These are phyloP conservation scores for Candida ascalaphidarum DNA, from an alignment of 805 yeast genomes.

Conservation along the genomic window DNA sequence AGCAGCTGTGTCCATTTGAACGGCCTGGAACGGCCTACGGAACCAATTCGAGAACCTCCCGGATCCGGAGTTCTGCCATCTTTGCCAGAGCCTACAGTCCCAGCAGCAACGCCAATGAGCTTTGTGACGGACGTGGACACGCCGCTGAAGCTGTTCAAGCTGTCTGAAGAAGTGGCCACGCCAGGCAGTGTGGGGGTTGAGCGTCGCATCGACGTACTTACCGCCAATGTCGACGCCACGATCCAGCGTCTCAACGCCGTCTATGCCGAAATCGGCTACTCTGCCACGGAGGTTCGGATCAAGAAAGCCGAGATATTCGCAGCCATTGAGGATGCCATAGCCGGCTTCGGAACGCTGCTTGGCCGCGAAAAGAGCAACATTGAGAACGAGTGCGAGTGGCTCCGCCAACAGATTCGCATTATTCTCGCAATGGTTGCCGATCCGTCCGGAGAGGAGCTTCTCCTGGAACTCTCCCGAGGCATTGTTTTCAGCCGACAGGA, in stretches of 20 bases:
- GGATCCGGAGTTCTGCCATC: no score
- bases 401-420: slow-evolving; percentile 32
- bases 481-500: slow-evolving; percentile 19
- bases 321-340: slow-evolving; percentile 40
- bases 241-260: slow-evolving; percentile 35
- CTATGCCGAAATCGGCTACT: slow-evolving; percentile 48
- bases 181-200: no score
- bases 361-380: slow-evolving; percentile 24
- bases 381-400: slow-evolving; percentile 37
- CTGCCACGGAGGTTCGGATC: slow-evolving; percentile 37
- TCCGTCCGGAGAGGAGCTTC: slow-evolving; percentile 16
- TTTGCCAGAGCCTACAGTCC: no score
- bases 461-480: slow-evolving; percentile 17
- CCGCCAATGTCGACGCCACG: slow-evolving; percentile 26
- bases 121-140: no score
- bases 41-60: no score
- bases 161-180: no score
- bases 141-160: no score
- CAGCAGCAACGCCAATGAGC: no score
- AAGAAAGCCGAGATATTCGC: slow-evolving; percentile 44
- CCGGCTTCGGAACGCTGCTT: slow-evolving; percentile 2
- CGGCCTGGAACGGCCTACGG: no score
- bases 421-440: slow-evolving; percentile 33
- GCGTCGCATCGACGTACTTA: slow-evolving; percentile 25
- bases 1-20: no score